Evolutionary conservation across 805 yeast species (phyloP).

Genomic region (Saccharomycodes ludwigii): DNA sequence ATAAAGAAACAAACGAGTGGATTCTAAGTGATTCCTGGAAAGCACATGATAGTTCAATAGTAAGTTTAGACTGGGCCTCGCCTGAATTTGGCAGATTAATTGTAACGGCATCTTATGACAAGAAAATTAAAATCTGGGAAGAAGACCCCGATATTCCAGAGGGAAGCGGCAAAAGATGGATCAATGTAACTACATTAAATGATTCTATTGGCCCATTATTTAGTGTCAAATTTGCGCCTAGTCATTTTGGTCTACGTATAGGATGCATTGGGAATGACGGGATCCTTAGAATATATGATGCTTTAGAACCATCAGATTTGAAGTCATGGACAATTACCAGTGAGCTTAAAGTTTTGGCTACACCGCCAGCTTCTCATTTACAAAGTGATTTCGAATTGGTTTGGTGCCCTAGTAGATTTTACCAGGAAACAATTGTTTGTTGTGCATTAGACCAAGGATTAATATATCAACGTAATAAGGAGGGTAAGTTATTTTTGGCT

Average conservation of each 20-base stretch:
- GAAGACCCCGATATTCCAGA: constrained; percentile 69
- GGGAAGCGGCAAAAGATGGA: constrained; percentile 80
- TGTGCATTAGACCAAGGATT: constrained; percentile 82
- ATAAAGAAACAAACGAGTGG: constrained; percentile 62
- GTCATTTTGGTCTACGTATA: constrained; percentile 65
- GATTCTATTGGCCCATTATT: constrained; percentile 85
- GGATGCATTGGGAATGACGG: constrained; percentile 91
- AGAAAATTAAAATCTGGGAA: constrained; percentile 84
- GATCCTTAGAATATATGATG: constrained; percentile 70
- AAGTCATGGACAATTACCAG: constrained; percentile 68
- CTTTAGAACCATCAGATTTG: constrained; percentile 80
- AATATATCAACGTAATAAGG: constrained; percentile 46
- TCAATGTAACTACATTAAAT: constrained; percentile 57
- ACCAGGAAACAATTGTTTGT: constrained; percentile 69
- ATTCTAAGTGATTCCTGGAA: constrained; percentile 80
- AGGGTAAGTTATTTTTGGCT: constrained; percentile 41
- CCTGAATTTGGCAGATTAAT: constrained; percentile 86
- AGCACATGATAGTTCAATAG: constrained; percentile 85
- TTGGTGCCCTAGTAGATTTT: constrained; percentile 85
- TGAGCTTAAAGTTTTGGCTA: constrained; percentile 53
- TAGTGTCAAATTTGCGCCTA: constrained; percentile 82
- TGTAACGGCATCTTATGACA: constrained; percentile 82
- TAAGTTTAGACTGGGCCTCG: constrained; percentile 80
- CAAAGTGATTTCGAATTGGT: constrained; percentile 78
- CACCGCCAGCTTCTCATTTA: constrained; percentile 66